Evolutionary conservation across 2,329 filamentous ascomycete species (phyloP).

Genomic region (Basipetospora chlamydospora): DNA sequence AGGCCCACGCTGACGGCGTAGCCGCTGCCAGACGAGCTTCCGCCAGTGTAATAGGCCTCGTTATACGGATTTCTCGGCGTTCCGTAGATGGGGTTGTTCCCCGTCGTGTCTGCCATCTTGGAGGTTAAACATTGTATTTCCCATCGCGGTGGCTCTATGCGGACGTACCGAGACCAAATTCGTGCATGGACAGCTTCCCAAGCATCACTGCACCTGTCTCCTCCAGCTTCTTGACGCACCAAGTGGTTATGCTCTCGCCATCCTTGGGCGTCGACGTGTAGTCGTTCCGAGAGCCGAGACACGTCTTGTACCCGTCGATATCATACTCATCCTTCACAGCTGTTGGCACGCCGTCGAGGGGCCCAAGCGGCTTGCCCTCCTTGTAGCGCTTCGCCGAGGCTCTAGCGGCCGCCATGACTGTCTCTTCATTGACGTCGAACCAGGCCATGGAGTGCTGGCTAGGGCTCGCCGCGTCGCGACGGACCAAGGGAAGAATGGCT

Average conservation of each 20-base stretch:
- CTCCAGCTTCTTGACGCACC: conserved; percentile 56
- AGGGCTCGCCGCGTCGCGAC: conserved; percentile 20
- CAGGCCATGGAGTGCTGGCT: conserved; percentile 28
- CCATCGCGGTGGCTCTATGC: too few relatives aligned
- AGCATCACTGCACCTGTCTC: conserved; percentile 58
- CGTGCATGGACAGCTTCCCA: conserved; percentile 65
- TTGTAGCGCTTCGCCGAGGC: conserved; percentile 32
- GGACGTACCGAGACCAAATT: conserved; percentile 50
- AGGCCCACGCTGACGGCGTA: conserved; percentile 58
- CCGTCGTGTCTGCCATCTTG: conserved; percentile 53
- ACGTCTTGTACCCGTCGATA: conserved; percentile 57
- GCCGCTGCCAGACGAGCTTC: conserved; percentile 59
- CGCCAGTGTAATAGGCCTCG: conserved; percentile 57
- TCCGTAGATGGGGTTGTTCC: conserved; percentile 58
- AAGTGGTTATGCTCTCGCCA: conserved; percentile 35
- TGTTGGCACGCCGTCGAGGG: conserved; percentile 59
- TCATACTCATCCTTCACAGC: conserved; percentile 67
- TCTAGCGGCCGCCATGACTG: conserved; percentile 26
- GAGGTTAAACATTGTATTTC: too few relatives aligned
- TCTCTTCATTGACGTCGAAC: conserved; percentile 26
- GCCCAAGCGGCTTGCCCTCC: conserved; percentile 41
- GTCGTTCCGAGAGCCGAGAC: conserved; percentile 45
- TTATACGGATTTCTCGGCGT: conserved; percentile 70
- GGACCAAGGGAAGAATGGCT: conserved; percentile 30
- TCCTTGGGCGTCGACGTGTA: conserved; percentile 33